Percentiles rank a stretch among this genome's conserved stretches.
Conservation (phyloP, 345 rosid genomes). For the Eutrema japonicum region DNA sequence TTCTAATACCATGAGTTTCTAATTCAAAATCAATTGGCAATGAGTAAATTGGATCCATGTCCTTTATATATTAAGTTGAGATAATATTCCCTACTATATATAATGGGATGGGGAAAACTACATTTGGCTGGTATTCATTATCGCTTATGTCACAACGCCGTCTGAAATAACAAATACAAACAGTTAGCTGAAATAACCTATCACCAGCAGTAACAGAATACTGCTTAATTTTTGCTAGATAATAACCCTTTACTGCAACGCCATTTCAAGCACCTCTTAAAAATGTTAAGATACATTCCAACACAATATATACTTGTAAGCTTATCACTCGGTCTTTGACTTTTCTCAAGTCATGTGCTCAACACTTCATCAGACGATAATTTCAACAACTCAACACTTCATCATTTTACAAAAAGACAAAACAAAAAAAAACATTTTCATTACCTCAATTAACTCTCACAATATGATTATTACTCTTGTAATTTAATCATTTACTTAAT, state of each 20-base stretch:
- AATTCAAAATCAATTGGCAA: too few relatives aligned
- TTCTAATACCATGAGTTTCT: too few relatives aligned
- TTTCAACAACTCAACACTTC: not conserved
- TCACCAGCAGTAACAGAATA: not conserved
- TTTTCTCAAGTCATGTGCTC: not conserved
- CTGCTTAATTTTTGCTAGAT: not conserved
- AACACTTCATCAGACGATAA: not conserved
- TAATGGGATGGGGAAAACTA: not conserved
- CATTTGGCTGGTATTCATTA: not conserved
- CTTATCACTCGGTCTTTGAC: slow-evolving; percentile 9
- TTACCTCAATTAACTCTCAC: not conserved
- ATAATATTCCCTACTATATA: too few relatives aligned
- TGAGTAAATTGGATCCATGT: too few relatives aligned
- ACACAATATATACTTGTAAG: not conserved
- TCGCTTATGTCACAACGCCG: not conserved
- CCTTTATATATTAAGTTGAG: too few relatives aligned
- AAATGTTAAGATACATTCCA: not conserved
- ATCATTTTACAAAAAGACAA: not conserved
- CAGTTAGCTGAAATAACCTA: not conserved
- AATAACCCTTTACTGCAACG: not conserved
- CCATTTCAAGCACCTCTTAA: not conserved
- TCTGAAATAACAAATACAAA: not conserved
- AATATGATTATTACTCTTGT: not conserved
- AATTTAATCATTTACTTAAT: not conserved
- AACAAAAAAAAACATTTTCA: not conserved